Evolutionary conservation across 129 eudicot species (phyloP).

Genomic region (Scalesia atractyloides): DNA sequence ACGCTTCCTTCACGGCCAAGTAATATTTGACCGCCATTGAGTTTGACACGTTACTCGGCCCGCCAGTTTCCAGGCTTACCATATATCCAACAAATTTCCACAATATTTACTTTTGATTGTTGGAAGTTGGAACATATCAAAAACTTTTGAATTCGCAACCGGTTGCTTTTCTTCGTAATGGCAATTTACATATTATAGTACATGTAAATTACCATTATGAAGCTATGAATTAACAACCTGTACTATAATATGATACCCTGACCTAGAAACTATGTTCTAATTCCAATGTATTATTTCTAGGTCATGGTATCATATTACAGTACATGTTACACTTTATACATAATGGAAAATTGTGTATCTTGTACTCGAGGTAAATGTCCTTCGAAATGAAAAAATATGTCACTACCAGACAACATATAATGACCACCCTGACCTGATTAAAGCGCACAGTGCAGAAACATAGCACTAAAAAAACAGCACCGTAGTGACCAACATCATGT

Average conservation of each 20-base stretch:
- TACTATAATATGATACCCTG: too few species aligned
- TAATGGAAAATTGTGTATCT: too few species aligned
- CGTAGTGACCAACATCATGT: not conserved
- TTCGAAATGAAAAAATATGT: not conserved
- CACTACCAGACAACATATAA: not conserved
- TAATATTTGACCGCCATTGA: not conserved
- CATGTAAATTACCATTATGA: too few species aligned
- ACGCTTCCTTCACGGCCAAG: not conserved
- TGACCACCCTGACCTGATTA: not conserved
- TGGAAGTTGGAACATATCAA: not conserved
- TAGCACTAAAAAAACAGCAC: not conserved
- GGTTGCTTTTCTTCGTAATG: too few species aligned
- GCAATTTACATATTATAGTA: too few species aligned
- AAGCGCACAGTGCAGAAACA: not conserved
- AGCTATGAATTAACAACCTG: too few species aligned
- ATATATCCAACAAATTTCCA: not conserved
- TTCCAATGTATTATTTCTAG: too few species aligned
- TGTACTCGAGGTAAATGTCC: not conserved
- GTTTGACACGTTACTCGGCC: not conserved
- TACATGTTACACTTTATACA: too few species aligned
- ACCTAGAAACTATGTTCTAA: too few species aligned
- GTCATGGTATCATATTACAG: too few species aligned
- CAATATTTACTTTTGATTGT: not conserved
- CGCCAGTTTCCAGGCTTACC: not conserved
- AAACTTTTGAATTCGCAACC: not conserved